Evolutionary conservation across 148 eudicot species (phyloP).

Genomic region (Dianthus caryophyllus): DNA sequence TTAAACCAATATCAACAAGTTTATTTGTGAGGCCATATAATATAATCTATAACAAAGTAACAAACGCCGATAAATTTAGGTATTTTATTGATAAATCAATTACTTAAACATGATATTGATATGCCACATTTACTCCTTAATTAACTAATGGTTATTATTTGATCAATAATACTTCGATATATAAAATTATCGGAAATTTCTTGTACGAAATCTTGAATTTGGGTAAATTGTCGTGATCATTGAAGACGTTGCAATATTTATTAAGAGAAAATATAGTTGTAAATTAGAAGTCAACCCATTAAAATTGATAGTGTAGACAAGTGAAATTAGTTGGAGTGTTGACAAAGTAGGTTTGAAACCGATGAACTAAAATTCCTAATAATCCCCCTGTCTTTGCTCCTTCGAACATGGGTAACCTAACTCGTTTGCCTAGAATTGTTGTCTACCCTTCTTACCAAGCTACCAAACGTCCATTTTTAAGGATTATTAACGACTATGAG

Average conservation of each 20-base stretch:
- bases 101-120: too few relatives aligned
- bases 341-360: slow-evolving; percentile 15
- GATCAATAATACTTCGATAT: too few relatives aligned
- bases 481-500: too few relatives aligned
- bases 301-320: not conserved
- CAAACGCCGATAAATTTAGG: too few relatives aligned
- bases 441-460: not conserved
- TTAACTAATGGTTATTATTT: too few relatives aligned
- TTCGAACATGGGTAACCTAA: not conserved
- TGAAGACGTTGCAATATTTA: not conserved
- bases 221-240: not conserved
- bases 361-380: slow-evolving; percentile 31
- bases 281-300: not conserved
- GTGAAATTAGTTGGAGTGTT: not conserved
- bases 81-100: too few relatives aligned
- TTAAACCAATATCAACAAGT: too few relatives aligned
- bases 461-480: too few relatives aligned
- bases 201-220: slow-evolving; percentile 14
- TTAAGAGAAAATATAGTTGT: not conserved
- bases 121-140: too few relatives aligned
- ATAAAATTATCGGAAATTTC: too few relatives aligned
- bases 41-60: too few relatives aligned
- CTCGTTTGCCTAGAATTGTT: slow-evolving; percentile 29
- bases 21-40: too few relatives aligned
- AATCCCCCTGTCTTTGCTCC: not conserved